Evolutionary conservation across 2,329 filamentous ascomycete genomes (phyloP).

Genomic region (Stemphylium lycopersici): DNA sequence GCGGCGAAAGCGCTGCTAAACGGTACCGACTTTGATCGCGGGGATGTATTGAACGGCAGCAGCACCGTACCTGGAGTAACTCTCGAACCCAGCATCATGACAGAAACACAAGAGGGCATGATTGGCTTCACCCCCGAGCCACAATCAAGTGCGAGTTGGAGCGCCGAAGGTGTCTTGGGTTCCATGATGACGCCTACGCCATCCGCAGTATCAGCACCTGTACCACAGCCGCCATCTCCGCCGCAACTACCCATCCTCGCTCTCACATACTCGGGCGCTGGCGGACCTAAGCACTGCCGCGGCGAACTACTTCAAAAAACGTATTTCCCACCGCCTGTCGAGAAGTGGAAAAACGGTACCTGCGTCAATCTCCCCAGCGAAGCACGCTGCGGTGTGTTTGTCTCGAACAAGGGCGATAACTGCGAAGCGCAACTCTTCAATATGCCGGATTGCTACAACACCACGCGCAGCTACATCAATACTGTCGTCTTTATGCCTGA

Average conservation of each 20-base stretch:
- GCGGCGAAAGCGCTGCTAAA: constrained; percentile 35
- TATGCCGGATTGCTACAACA: constrained; percentile 37
- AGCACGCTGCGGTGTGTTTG: constrained; percentile 45
- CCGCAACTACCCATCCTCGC: constrained; percentile 39
- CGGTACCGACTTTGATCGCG: constrained; percentile 37
- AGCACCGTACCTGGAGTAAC: constrained; percentile 19
- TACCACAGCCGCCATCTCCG: constrained; percentile 16
- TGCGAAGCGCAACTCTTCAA: constrained; percentile 46
- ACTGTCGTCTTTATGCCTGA: constrained; percentile 47
- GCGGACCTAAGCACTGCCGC: constrained; percentile 46
- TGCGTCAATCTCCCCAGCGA: constrained; percentile 41
- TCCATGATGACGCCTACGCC: constrained; percentile 21
- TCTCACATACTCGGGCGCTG: constrained; percentile 40
- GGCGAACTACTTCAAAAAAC: constrained; percentile 38
- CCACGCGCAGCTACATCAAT: constrained; percentile 37
- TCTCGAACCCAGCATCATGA: constrained; percentile 18
- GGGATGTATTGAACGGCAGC: constrained; percentile 33
- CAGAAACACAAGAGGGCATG: constrained; percentile 30
- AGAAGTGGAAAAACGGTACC: constrained; percentile 37
- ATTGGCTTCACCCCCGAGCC: constrained; percentile 31
- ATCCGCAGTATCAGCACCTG: constrained; percentile 1
- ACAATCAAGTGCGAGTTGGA: constrained; percentile 19
- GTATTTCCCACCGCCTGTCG: constrained; percentile 30
- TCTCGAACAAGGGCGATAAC: constrained; percentile 41
- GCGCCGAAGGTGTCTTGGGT: constrained; percentile 35